Evolutionary conservation across 495 filamentous ascomycete genomes (phyloP).

Genomic region (Pseudevernia furfuracea): DNA sequence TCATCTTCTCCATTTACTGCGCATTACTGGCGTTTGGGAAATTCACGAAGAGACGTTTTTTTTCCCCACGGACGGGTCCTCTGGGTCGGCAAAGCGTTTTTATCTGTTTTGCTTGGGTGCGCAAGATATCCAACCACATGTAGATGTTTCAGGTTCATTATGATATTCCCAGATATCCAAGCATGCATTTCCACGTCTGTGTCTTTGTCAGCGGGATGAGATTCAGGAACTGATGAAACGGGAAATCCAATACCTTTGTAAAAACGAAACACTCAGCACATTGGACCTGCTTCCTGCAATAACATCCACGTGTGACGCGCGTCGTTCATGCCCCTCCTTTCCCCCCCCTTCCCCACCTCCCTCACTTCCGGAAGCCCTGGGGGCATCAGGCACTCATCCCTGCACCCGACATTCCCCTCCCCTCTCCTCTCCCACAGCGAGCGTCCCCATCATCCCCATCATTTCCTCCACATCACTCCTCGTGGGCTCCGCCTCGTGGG

Average conservation of each 20-base stretch:
- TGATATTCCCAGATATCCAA: neutral
- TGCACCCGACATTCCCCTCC: neutral
- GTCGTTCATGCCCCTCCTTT: no score
- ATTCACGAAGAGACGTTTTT: slow-evolving; percentile 13
- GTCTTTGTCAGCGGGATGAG: neutral
- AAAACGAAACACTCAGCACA: no score
- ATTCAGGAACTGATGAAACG: no score
- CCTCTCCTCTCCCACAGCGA: neutral
- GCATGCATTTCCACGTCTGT: neutral
- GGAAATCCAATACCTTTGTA: no score
- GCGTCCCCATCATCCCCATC: neutral
- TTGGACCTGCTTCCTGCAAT: no score
- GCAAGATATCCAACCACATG: slow-evolving; percentile 3
- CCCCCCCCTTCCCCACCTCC: no score
- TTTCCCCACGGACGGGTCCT: neutral
- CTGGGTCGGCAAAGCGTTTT: slow-evolving; percentile 5
- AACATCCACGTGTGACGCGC: no score
- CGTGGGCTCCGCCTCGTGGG: neutral
- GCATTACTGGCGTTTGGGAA: neutral
- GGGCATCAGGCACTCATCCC: no score
- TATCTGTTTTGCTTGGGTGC: slow-evolving; percentile 1
- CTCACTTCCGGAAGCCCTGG: no score
- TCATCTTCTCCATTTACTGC: neutral
- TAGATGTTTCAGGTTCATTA: neutral
- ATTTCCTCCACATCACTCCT: neutral